A percentile compares a stretch with the other conserved stretches of the same genome.
Conservation (phyloP, 2,329 filamentous ascomycete genomes). For the Ramularia collo-cygni region DNA sequence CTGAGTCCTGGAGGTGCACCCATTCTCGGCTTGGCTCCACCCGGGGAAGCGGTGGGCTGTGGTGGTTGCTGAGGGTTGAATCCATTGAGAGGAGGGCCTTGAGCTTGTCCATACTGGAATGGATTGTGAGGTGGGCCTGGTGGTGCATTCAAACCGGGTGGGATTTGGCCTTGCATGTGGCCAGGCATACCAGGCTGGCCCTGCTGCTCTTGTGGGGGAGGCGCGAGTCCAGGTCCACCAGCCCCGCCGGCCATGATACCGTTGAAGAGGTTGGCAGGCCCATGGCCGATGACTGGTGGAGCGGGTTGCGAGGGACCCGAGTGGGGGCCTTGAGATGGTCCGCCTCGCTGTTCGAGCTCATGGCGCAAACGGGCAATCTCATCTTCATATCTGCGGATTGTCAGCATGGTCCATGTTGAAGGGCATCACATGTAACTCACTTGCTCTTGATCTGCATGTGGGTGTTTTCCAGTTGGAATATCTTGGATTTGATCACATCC, state of each 20-base stretch:
- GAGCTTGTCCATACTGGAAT: constrained; percentile 56
- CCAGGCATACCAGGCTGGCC: constrained; percentile 49
- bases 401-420: constrained; percentile 13
- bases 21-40: constrained; percentile 60
- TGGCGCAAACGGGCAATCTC: constrained; percentile 79
- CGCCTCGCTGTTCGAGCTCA: constrained; percentile 70
- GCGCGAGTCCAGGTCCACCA: constrained; percentile 74
- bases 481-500: constrained; percentile 86
- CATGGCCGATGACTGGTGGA: constrained; percentile 78
- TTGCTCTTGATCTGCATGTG: constrained; percentile 86
- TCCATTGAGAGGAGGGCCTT: constrained; percentile 55
- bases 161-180: constrained; percentile 63
- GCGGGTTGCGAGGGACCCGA: constrained; percentile 75
- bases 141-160: constrained; percentile 54
- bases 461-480: constrained; percentile 85
- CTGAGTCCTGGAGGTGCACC: constrained; percentile 20
- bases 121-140: constrained; percentile 59
- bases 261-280: constrained; percentile 83
- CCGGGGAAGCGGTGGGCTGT: constrained; percentile 78
- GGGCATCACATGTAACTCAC: constrained; percentile 51
- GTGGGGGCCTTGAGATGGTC: constrained; percentile 58
- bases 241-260: constrained; percentile 92
- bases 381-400: constrained; percentile 71
- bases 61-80: constrained; percentile 80
- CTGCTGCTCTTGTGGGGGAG: constrained; percentile 55